These are phyloP conservation scores for Malus asiatica DNA, from an alignment of 306 rosid species.

Conservation along the genomic window DNA sequence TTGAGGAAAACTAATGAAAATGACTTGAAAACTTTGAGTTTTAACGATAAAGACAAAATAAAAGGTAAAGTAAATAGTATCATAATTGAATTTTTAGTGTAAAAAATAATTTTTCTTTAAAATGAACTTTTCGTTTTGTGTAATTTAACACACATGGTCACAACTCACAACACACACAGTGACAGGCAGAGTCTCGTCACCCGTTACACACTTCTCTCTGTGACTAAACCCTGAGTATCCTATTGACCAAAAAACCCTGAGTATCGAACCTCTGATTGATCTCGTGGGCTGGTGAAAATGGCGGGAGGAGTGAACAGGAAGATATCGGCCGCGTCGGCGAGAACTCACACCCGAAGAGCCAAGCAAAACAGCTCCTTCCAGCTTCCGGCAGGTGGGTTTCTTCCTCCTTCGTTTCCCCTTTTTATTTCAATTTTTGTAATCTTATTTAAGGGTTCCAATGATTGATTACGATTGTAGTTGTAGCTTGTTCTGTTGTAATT, in stretches of 20 bases:
- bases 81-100: no score
- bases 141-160: no score
- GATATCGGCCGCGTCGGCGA: conserved; percentile 77
- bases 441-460: background rate
- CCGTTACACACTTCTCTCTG: background rate
- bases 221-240: no score
- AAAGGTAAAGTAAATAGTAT: no score
- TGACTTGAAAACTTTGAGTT: no score
- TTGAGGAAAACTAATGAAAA: no score
- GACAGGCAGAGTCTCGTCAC: background rate
- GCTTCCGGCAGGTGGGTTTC: conserved; percentile 48
- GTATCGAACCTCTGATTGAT: background rate
- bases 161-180: background rate
- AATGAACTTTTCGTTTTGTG: no score
- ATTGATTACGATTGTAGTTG: background rate
- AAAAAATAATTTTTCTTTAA: no score
- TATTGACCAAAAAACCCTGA: no score
- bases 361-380: conserved; percentile 31
- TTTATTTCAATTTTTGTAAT: background rate
- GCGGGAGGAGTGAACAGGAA: conserved; percentile 53
- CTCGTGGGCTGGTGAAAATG: conserved; percentile 22
- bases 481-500: background rate
- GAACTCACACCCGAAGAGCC: conserved; percentile 65
- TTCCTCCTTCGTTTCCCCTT: background rate
- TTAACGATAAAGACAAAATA: no score